Evolutionary conservation across 208 protist species (phyloP), one percentile per base, ranked within the genome.

Genomic region (Trypanosoma grayi): DNA sequence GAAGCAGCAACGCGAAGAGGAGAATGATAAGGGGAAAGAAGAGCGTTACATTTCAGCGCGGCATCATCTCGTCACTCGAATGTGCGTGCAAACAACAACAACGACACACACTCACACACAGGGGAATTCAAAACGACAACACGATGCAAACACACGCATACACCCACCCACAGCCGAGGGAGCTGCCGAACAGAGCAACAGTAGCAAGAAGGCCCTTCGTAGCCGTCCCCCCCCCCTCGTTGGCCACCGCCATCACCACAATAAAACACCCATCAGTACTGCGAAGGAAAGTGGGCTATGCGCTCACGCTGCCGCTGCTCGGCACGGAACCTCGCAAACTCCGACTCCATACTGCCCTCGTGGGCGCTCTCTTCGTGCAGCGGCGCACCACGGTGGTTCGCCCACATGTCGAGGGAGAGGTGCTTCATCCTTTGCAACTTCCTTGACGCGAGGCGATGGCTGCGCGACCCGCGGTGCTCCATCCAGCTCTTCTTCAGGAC

Each of bases 351-450:
- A 25, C 47, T 56, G 14, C 39, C 72, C 30, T 83, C 80, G 20
- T 73, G 70, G 22, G 55, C 69, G 55, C 82, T 94, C 31, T 84
- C 83, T 54, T 84, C 22, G 4, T 83, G 62, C 5, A 92, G 54
- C 10, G 88, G 67, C 0, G 88, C 88, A 8, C 76, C 80, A 18
- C 88, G 73, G 65, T 94, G 88, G 24, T 65, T 54, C 58, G 75
- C 75, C 85, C 88, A 94, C 84, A 91, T 92, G 37, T 47, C 73
- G 22, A 92, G 60, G 4, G 88, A 87, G 0, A 94, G 33, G 31
- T 40, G 57, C 61, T 90, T 90, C 57, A 94, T 48, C 52, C 88
- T 90, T 28, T 76, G 76, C 37, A 87, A 31, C 63, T 94, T 94
- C 43, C 62, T 60, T 2, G 41, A 37, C 0, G 80, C 88, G 2